Base-by-base conservation (phyloP, 2,329 filamentous ascomycete species). In the Akanthomyces lecanii region DNA sequence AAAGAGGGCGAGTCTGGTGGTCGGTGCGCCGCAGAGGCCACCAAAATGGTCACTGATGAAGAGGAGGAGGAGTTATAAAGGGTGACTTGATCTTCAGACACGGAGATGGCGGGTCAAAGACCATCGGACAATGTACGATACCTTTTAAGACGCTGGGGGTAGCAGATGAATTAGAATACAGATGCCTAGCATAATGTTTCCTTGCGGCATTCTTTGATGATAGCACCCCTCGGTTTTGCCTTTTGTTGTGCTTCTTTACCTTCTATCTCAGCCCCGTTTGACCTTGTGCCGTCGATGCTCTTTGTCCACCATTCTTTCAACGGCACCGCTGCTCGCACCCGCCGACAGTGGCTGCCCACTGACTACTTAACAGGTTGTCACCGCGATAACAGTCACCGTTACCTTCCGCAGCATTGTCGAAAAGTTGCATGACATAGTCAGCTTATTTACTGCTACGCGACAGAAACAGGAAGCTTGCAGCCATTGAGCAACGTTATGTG, bases 31-130 rank as follows among this genome's bases (percentile, higher is more conserved):
- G 73, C 75, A n/a, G 83, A 83, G 63, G 84, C 79, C 18, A 83
- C 88, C 55, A 74, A 80, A 63, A 91, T 92, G 88, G 89, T 91
- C 16, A 82, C 87, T 52, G 89, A 92, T 69, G 87, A 90, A 68
- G 58, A 60, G 68, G 33, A 36, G 33, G 57, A 61, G 30, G 79
- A 82, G 67, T 69, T 75, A 72, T 76, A 69, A 72, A 68, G 57
- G 64, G 21, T 38, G 21, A 30, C 36, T 47, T 28, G 40, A 33
- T 11, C 44, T 55, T 62, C 47, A 33, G 42, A 40, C 42, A 50
- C 30, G 12, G 52, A 40, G n/a, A 42, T 57, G 7, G 47, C 33
- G 18, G 57, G 52, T 56, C 36, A 61, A 48, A 61, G 42, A 45
- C 28, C 42, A 60, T 56, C 45, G 23, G 36, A 44, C 47, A 45